Evolutionary conservation across 1,139 yeast species (phyloP).

Genomic region (Suhomyces terraborum): DNA sequence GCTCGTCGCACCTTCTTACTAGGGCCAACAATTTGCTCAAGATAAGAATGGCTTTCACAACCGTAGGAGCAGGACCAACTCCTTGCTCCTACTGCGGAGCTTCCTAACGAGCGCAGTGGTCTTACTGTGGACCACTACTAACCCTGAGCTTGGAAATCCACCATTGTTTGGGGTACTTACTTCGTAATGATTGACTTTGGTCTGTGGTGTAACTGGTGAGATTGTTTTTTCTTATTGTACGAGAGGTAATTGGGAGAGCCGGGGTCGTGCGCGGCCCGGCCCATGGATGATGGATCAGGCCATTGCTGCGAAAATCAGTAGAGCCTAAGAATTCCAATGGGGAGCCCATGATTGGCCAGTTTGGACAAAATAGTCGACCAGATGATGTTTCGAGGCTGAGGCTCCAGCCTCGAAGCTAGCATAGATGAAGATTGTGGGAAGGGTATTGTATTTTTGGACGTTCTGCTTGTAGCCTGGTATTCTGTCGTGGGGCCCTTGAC

Average conservation of each 20-base stretch:
- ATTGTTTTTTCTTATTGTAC: constrained; percentile 12
- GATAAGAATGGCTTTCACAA: background rate
- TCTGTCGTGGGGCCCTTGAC: too few species aligned
- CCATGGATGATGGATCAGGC: constrained; percentile 11
- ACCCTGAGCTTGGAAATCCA: too few species aligned
- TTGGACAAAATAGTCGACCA: background rate
- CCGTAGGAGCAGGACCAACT: too few species aligned
- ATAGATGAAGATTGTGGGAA: too few species aligned
- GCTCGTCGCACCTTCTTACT: constrained; percentile 11
- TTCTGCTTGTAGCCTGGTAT: too few species aligned
- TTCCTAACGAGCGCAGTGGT: too few species aligned
- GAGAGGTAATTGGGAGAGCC: constrained; percentile 12
- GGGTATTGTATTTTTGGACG: too few species aligned
- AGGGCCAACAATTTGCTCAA: constrained; percentile 12
- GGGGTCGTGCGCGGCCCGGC: constrained; percentile 20
- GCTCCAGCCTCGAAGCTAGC: too few species aligned
- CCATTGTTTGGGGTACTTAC: constrained; percentile 5
- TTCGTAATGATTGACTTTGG: constrained; percentile 4
- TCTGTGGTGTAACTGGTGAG: background rate
- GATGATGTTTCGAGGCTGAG: background rate
- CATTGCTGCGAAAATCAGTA: constrained; percentile 10
- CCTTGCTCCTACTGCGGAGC: background rate
- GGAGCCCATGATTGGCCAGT: constrained; percentile 1
- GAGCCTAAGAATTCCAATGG: background rate
- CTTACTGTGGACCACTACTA: too few species aligned